Evolutionary conservation across 306 rosid species (phyloP).

Genomic region (Medicago ruthenica): DNA sequence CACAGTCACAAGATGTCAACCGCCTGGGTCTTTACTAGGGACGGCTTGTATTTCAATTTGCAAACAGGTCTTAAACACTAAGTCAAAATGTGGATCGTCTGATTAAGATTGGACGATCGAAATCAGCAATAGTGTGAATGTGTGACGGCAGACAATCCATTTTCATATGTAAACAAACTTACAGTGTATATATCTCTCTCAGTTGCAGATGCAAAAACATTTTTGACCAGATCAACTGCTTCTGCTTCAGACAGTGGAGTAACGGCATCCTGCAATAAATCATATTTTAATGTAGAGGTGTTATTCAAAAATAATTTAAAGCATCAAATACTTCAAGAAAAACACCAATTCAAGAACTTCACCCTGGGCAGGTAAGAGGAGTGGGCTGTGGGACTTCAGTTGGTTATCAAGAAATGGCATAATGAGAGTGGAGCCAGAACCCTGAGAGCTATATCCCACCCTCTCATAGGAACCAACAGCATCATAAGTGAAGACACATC

Average conservation of each 20-base stretch:
- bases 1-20: not conserved
- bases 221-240: conserved; percentile 21
- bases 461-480: conserved; percentile 99
- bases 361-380: conserved; percentile 18
- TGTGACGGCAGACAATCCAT: not conserved
- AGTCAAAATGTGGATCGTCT: not conserved
- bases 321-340: not conserved
- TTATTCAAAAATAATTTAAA: not conserved
- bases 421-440: conserved; percentile 68
- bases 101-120: not conserved
- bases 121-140: conserved; percentile 1
- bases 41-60: not conserved
- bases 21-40: not conserved
- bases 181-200: conserved; percentile 18
- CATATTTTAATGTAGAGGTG: conserved; percentile 11
- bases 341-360: conserved; percentile 13
- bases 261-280: not conserved
- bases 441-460: conserved; percentile 97
- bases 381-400: conserved; percentile 11
- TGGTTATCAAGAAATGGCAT: conserved; percentile 13
- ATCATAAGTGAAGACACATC: conserved; percentile 97
- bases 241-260: conserved; percentile 4
- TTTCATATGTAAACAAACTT: not conserved
- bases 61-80: not conserved
- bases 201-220: conserved; percentile 8